Base-by-base conservation (phyloP, 2,329 filamentous ascomycete species). In the Calonectria pauciramosa region DNA sequence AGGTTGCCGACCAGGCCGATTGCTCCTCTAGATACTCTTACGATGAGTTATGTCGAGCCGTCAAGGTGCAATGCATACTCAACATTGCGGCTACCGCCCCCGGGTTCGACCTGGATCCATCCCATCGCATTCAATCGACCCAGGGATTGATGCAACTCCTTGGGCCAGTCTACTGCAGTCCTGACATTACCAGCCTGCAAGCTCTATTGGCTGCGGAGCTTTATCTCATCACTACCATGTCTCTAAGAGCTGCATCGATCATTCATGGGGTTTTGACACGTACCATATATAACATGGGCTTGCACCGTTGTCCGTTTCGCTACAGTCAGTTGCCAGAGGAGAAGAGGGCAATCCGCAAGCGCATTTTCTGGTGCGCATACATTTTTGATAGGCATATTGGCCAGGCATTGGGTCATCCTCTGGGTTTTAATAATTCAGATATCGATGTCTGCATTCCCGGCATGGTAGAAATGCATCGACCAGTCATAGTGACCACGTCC, bases 221-320 rank as follows among this genome's bases (percentile, higher is more conserved):
- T 23, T 89, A 89, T 71, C 85, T 90, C 3, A 83, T 88, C 3
- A 85, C 86, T 0, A 86, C 81, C 5, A 87, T 90, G 85, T 87
- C 88, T 2, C 83, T 90, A 9, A 85, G 88, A 28, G 85, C 86
- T 10, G 88, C 88, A 0, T 89, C 88, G 0, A 87, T 86, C 0
- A 83, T 90, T 8, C 86, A 87, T 30, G 88, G 89, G 6, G 83
- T 86, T 26, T 82, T 90, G 9, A 81, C 87, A 5, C 86, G 88
- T 54, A 85, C 86, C 8, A 84, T 90, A 60, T 87, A 88, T 30
- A 88, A 89, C 75, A 85, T 87, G 1, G 89, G 89, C 6, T 83
- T 90, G 9, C 88, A 90, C 76, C 84, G 89, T 4, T 90, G 89
- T 75, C 89, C 89, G 0, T 86, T 87, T 70, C 87, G 89, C 9